Evolutionary conservation across 2,329 filamentous ascomycete genomes (phyloP).

Genomic region (Microdochium paspali): DNA sequence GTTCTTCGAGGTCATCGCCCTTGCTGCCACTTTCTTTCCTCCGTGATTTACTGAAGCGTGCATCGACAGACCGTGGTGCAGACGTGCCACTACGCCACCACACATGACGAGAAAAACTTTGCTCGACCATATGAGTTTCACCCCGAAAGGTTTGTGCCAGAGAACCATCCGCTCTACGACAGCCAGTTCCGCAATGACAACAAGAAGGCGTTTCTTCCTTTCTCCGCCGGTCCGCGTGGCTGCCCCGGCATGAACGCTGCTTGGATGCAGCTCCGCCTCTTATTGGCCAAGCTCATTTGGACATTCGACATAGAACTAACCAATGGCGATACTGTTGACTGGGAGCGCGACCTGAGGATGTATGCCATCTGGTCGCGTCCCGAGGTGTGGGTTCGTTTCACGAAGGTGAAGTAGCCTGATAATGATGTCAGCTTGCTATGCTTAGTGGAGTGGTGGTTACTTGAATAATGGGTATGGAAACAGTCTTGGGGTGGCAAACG

Average conservation of each 20-base stretch:
- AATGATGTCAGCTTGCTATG: too few species aligned
- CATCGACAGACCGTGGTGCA: not conserved
- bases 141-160: conserved; percentile 28
- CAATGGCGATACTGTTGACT: not conserved
- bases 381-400: conserved; percentile 1
- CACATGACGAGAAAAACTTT: conserved; percentile 19
- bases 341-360: not conserved
- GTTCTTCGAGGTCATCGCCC: not conserved
- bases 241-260: conserved; percentile 27
- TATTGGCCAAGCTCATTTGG: not conserved
- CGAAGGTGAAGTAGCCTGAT: not conserved
- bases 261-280: not conserved
- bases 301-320: not conserved
- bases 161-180: conserved; percentile 4
- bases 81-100: not conserved
- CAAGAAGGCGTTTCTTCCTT: conserved; percentile 24
- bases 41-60: not conserved
- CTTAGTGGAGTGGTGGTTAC: too few species aligned
- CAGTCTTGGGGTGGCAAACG: too few species aligned
- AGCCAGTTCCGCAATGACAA: conserved; percentile 20
- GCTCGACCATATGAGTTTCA: conserved; percentile 24
- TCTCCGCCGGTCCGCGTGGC: conserved; percentile 26
- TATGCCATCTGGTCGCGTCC: conserved; percentile 1
- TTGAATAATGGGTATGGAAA: too few species aligned
- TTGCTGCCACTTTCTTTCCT: too few species aligned